Evolutionary conservation across 2,329 filamentous ascomycete species (phyloP).

Genomic region (Pseudocercospora eumusae): DNA sequence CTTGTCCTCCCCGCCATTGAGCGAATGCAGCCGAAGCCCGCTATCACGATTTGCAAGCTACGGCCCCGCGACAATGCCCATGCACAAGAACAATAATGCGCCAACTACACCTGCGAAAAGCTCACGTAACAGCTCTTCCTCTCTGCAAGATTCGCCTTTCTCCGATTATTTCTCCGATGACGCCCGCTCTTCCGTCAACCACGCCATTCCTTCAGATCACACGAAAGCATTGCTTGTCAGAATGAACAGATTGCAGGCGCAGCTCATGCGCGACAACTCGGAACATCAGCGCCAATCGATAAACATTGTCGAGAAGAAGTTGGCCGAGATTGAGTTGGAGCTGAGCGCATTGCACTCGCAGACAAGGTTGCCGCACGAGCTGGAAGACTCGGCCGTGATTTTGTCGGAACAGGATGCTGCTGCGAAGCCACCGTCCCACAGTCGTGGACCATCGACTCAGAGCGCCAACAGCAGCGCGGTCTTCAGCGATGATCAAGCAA

Average conservation of each 20-base stretch:
- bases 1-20: slow-evolving; percentile 18
- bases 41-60: slow-evolving; percentile 25
- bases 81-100: slow-evolving; percentile 11
- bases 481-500: slow-evolving; percentile 19
- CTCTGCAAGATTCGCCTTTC: slow-evolving; percentile 42
- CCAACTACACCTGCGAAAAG: slow-evolving; percentile 34
- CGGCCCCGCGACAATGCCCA: slow-evolving; percentile 18
- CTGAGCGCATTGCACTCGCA: slow-evolving; percentile 36
- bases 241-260: slow-evolving; percentile 41
- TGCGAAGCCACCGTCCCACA: slow-evolving; percentile 19
- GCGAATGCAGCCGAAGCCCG: slow-evolving; percentile 27
- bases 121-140: slow-evolving; percentile 24
- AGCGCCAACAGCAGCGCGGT: slow-evolving; percentile 19
- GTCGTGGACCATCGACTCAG: slow-evolving; percentile 18
- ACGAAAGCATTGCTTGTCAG: slow-evolving; percentile 42
- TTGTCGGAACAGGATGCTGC: slow-evolving; percentile 27
- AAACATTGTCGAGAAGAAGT: slow-evolving; percentile 33
- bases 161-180: slow-evolving; percentile 47
- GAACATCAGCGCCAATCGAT: slow-evolving; percentile 27
- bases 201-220: slow-evolving; percentile 31
- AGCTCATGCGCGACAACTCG: slow-evolving; percentile 38
- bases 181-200: slow-evolving; percentile 32
- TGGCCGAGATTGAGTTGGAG: slow-evolving; percentile 39
- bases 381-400: slow-evolving; percentile 40
- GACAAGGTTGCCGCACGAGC: slow-evolving; percentile 24